Percentiles rank a stretch among this genome's conserved stretches.
Conservation (phyloP, 352 stramenopile genomes). For the Globisporangium nagaii region DNA sequence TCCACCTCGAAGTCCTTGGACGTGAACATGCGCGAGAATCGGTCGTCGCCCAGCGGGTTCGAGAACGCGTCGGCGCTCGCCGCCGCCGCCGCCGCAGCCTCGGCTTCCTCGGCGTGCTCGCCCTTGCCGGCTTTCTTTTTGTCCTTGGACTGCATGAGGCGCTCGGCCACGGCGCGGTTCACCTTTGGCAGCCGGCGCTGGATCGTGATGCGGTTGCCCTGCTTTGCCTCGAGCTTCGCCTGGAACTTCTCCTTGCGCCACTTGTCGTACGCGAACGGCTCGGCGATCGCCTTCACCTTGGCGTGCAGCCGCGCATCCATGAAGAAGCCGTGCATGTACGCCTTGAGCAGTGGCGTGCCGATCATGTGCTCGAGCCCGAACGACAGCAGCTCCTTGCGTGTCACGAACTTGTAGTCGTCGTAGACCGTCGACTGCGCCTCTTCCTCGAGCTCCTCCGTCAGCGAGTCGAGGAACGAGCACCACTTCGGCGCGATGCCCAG, state of each 20-base stretch:
- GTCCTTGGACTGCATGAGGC: conserved; percentile 63
- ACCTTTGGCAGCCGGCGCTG: conserved; percentile 86
- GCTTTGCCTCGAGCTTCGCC: conserved; percentile 89
- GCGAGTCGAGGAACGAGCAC: conserved; percentile 99
- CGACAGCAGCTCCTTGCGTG: conserved; percentile 89
- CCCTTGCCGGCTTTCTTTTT: conserved; percentile 60
- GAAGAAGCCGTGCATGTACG: conserved; percentile 99
- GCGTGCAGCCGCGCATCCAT: conserved; percentile 98
- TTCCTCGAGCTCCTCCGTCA: conserved; percentile 99
- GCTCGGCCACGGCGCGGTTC: conserved; percentile 86
- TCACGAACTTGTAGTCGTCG: conserved; percentile 99
- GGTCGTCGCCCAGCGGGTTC: conserved; percentile 93
- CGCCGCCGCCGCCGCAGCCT: conserved; percentile 16
- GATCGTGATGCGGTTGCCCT: conserved; percentile 88
- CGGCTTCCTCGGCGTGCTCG: conserved; percentile 23
- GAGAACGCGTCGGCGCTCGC: conserved; percentile 27
- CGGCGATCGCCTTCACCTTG: conserved; percentile 93
- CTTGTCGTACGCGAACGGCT: conserved; percentile 98
- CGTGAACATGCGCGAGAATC: conserved; percentile 97
- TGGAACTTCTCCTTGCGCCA: conserved; percentile 96
- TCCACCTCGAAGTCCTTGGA: conserved; percentile 98
- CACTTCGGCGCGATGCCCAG: conserved; percentile 97
- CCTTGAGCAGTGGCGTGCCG: conserved; percentile 94
- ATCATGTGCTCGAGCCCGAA: conserved; percentile 98
- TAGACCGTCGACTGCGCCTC: conserved; percentile 92